These are phyloP conservation scores for Alternaria angustiovoidea DNA, from an alignment of 2,329 filamentous ascomycete genomes.

Conservation along the genomic window DNA sequence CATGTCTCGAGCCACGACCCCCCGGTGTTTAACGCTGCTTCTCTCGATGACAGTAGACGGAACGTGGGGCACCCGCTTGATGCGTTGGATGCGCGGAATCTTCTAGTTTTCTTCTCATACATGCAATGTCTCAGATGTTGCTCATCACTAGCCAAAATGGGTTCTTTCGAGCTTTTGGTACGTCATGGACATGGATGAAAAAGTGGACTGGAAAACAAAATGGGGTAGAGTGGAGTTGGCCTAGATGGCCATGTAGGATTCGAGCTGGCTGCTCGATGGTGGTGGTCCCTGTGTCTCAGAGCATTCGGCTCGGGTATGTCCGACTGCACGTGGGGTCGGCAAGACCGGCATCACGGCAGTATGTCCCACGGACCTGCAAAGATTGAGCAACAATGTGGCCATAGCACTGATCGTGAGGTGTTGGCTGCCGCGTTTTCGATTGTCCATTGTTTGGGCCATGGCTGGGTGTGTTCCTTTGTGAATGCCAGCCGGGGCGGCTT, in stretches of 20 bases:
- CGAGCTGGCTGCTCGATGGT: conserved; percentile 21
- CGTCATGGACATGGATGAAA: conserved; percentile 25
- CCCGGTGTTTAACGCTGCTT: conserved; percentile 34
- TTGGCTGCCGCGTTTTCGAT: neutral
- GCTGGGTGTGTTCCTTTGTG: conserved; percentile 27
- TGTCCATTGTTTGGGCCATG: conserved; percentile 17
- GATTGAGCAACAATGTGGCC: conserved; percentile 1
- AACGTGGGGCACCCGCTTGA: conserved; percentile 43
- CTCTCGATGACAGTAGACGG: conserved; percentile 38
- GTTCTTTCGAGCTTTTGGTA: conserved; percentile 24
- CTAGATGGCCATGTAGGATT: conserved; percentile 10
- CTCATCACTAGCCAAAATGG: conserved; percentile 18
- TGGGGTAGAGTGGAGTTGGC: conserved; percentile 11
- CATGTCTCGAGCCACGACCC: conserved; percentile 32
- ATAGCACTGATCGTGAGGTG: neutral
- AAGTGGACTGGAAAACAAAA: conserved; percentile 24
- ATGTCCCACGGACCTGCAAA: neutral
- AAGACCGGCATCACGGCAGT: conserved; percentile 18
- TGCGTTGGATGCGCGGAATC: conserved; percentile 39
- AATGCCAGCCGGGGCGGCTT: conserved; percentile 31
- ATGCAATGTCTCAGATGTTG: conserved; percentile 36
- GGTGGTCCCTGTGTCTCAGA: conserved; percentile 32
- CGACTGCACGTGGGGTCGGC: conserved; percentile 27
- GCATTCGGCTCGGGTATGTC: conserved; percentile 26
- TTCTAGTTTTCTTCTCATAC: conserved; percentile 42